Percentiles rank a stretch among this genome's conserved stretches.
Evolutionary conservation across 1,284 basidiomycete genomes (phyloP).

Genomic region (Pyrrhoderma noxium): DNA sequence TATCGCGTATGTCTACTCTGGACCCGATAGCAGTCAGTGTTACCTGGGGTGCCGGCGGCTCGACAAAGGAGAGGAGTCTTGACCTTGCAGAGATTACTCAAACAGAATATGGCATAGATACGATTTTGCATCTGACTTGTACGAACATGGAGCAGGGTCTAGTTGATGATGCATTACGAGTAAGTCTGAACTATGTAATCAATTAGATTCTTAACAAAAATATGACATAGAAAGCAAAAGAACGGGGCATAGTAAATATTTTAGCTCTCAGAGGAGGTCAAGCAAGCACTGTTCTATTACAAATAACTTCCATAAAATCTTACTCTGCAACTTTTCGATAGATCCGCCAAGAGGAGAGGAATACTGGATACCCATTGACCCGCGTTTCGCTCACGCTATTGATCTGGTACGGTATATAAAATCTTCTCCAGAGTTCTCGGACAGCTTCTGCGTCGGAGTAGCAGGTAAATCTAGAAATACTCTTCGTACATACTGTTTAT

Average conservation of each 20-base stretch:
- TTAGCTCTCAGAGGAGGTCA: slow-evolving; percentile 85
- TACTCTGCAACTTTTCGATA: slow-evolving; percentile 23
- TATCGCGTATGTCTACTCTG: slow-evolving; percentile 62
- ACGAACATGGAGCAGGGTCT: slow-evolving; percentile 92
- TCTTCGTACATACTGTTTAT: slow-evolving; percentile 9
- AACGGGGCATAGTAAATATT: slow-evolving; percentile 82
- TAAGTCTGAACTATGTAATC: slow-evolving; percentile 30
- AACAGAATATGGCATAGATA: slow-evolving; percentile 68
- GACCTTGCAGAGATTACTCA: slow-evolving; percentile 76
- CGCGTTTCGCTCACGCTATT: slow-evolving; percentile 79
- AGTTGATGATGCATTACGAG: slow-evolving; percentile 79
- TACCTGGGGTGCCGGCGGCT: slow-evolving; percentile 97
- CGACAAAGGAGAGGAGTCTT: slow-evolving; percentile 81
- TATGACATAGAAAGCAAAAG: slow-evolving; percentile 61
- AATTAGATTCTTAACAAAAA: not conserved
- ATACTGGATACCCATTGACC: slow-evolving; percentile 83
- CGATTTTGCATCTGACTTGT: slow-evolving; percentile 93
- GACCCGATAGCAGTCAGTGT: slow-evolving; percentile 79
- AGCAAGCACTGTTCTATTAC: slow-evolving; percentile 17
- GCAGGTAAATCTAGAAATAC: slow-evolving; percentile 56
- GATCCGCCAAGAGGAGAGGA: slow-evolving; percentile 93
- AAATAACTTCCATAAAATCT: slow-evolving; percentile 2
- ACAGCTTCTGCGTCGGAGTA: slow-evolving; percentile 88
- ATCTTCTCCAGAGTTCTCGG: slow-evolving; percentile 68
- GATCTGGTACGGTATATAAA: slow-evolving; percentile 93